phyloP scores from a whole-genome alignment of 2,329 filamentous ascomycete species.

The Didymella pinodella region DNA sequence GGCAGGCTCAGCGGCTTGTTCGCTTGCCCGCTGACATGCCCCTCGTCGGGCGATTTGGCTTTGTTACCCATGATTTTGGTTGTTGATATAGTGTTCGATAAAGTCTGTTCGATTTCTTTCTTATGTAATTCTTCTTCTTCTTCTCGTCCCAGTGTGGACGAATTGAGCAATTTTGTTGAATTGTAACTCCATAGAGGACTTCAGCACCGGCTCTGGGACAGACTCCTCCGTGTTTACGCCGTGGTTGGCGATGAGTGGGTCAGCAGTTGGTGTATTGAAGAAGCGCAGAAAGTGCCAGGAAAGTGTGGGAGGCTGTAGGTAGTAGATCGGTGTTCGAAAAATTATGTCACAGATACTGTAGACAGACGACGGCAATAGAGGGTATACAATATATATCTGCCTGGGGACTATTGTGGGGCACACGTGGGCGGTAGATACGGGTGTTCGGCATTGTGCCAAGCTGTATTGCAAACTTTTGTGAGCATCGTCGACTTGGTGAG shows the following conservation, averaged over 20 bases:
- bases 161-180: slow-evolving; percentile 30
- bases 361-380: background rate
- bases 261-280: background rate
- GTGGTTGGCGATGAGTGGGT: slow-evolving; percentile 33
- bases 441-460: slow-evolving; percentile 17
- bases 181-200: slow-evolving; percentile 36
- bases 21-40: slow-evolving; percentile 52
- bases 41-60: slow-evolving; percentile 28
- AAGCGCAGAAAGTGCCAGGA: background rate
- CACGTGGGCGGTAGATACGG: slow-evolving; percentile 9
- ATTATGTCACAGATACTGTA: background rate
- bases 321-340: background rate
- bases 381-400: background rate
- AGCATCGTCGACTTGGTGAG: slow-evolving; percentile 3
- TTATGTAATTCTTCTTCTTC: slow-evolving; percentile 27
- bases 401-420: background rate
- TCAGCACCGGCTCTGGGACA: slow-evolving; percentile 41
- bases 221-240: slow-evolving; percentile 39
- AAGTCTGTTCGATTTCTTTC: slow-evolving; percentile 1
- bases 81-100: slow-evolving; percentile 1
- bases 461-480: slow-evolving; percentile 1
- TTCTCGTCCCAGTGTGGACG: slow-evolving; percentile 37
- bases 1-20: slow-evolving; percentile 65
- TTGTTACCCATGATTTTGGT: slow-evolving; percentile 33
- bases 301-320: too few species aligned